Evolutionary conservation across 1,284 basidiomycete species (phyloP), one percentile per base, ranked within the genome.

Genomic region (Pyrrhoderma noxium): DNA sequence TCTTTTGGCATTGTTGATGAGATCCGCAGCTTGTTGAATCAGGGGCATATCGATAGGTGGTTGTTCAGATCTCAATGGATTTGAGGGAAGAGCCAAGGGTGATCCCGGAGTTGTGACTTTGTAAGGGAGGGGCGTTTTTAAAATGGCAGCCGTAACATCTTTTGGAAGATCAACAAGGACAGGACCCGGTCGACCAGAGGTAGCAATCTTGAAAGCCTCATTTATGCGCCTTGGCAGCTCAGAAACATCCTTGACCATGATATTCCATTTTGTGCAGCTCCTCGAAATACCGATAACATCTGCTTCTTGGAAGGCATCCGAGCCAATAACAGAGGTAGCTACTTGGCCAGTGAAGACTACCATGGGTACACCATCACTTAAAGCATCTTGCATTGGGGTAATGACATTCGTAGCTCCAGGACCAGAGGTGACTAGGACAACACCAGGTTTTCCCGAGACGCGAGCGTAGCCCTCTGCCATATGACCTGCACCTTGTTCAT

Each of bases 391-490:
- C 88, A 99, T 93, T 0, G 95, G 90, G 5, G 96, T 99, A 57
- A 99, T 78, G 59, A 97, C 92, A 67, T 99, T 99, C 51, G 96
- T 99, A 34, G 95, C 95, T 37, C 95, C 95, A 11, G 95, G 95
- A 44, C 95, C 96, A 2, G 93, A 96, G 11, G 96, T 99, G 58
- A 99, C 95, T 60, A 99, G 86, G 52, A 98, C 90, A 60, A 99
- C 91, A 61, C 95, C 95, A 49, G 95, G 96, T 66, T 95, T 94
- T 54, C 96, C 95, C 2, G 92, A 90, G n/a, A 95, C 89, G 48
- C 94, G 87, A 41, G 95, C 95, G 66, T 99, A 99, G 0, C 95
- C 94, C 69, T 96, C 94, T 5, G 92, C 95, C 93, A 97, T 99
- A 70, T 99, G 95, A 0, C 95, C 95, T 3, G 94, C 95, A 49